Conservation (phyloP, 2,329 filamentous ascomycete species). For the Sclerotinia glacialis region DNA sequence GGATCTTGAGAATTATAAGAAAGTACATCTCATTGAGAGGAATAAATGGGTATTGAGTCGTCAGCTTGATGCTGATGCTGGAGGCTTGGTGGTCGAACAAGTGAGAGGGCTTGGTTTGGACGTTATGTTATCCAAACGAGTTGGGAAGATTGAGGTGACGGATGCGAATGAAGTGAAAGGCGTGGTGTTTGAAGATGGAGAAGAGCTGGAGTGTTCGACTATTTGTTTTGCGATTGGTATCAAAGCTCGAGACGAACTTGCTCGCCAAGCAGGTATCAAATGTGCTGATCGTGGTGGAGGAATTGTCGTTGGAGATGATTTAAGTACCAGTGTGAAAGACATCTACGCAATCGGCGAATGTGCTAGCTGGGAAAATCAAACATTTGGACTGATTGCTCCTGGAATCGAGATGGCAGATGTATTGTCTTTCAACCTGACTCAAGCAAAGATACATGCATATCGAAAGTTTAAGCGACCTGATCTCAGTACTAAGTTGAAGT, state of each 20-base stretch:
- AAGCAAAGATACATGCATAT: constrained; percentile 68
- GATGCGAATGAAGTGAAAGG: constrained; percentile 67
- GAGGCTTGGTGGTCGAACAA: constrained; percentile 77
- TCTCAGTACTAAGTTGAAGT: constrained; percentile 86
- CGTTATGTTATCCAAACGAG: constrained; percentile 72
- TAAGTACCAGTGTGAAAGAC: constrained; percentile 67
- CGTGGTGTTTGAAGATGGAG: constrained; percentile 77
- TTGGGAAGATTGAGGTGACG: constrained; percentile 68
- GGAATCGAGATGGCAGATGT: constrained; percentile 93
- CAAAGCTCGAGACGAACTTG: constrained; percentile 75
- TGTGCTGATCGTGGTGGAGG: constrained; percentile 72
- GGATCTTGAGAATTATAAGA: constrained; percentile 71
- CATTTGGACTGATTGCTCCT: constrained; percentile 83
- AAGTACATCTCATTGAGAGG: constrained; percentile 76
- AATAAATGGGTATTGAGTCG: constrained; percentile 80
- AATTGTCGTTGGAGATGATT: constrained; percentile 56
- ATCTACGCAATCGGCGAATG: constrained; percentile 91
- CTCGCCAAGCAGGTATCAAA: constrained; percentile 64
- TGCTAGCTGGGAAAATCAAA: constrained; percentile 83
- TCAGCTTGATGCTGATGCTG: constrained; percentile 79
- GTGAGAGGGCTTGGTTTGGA: constrained; percentile 76
- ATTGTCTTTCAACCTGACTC: constrained; percentile 84
- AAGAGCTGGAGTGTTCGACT: constrained; percentile 71
- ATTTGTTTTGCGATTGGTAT: constrained; percentile 91
- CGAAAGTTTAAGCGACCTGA: constrained; percentile 77